Evolutionary conservation across 1,284 basidiomycete genomes (phyloP).

Genomic region (Ganoderma sp.): DNA sequence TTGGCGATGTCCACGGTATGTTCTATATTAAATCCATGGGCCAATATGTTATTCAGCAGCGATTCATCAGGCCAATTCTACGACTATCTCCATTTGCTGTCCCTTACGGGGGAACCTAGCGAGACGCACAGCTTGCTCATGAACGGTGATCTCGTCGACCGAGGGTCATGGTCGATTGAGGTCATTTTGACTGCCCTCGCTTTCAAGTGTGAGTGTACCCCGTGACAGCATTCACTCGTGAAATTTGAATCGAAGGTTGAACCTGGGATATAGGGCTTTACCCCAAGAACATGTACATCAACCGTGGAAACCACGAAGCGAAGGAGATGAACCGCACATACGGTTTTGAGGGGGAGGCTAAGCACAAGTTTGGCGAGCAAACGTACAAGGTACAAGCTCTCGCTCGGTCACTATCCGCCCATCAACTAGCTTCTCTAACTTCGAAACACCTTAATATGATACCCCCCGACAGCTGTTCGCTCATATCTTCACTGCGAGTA

Average conservation of each 20-base stretch:
- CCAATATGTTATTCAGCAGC: conserved; percentile 13
- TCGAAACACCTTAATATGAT: neutral
- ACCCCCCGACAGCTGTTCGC: conserved; percentile 74
- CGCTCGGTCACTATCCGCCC: neutral
- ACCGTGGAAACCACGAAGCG: conserved; percentile 97
- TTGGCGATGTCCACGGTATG: conserved; percentile 89
- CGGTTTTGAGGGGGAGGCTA: conserved; percentile 96
- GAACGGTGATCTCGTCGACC: conserved; percentile 97
- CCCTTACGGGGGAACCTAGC: conserved; percentile 84
- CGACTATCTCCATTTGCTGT: conserved; percentile 89
- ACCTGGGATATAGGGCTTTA: conserved; percentile 71
- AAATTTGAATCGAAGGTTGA: conserved; percentile 18
- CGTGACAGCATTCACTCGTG: neutral
- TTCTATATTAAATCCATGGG: conserved; percentile 22
- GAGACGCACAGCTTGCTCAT: conserved; percentile 86
- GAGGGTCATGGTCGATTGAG: conserved; percentile 97
- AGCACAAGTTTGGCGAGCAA: conserved; percentile 93
- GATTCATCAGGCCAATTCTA: conserved; percentile 84
- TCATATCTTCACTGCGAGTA: conserved; percentile 88
- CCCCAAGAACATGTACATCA: conserved; percentile 86
- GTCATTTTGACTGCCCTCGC: conserved; percentile 94
- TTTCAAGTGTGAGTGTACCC: conserved; percentile 80
- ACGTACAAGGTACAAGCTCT: conserved; percentile 72
- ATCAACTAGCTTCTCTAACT: neutral
- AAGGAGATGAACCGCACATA: conserved; percentile 91